Evolutionary conservation across 768 basidiomycete species (phyloP), one percentile per base, ranked within the genome.

Genomic region (Boletellus ananas): DNA sequence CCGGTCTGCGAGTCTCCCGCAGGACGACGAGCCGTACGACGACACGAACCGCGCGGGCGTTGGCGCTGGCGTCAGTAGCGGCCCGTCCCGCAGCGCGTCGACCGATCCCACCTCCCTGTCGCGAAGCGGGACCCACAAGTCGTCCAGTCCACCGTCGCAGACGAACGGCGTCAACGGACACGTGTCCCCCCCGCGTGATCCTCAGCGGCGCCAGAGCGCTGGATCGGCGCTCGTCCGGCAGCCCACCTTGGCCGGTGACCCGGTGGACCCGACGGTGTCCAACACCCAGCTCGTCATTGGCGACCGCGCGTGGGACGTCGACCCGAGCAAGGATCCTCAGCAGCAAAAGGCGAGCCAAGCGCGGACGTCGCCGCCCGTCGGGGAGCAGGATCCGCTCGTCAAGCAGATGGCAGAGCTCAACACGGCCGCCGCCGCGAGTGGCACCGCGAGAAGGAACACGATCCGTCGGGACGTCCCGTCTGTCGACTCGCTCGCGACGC

Each of bases 301-400:
- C 2, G 70, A 72, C 29, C 79, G 79, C 43, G 74, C 84, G 1
- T 90, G 85, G 66, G 78, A 74, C 39, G 87, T 85, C 9, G 84
- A 89, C 65, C 75, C 78, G 16, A 72, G 63, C 42, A 78, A 74
- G 57, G 84, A 87, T 57, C 87, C 86, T n/a, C 85, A 85, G 56
- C 68, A 67, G 38, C 71, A 70, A 42, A 52, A 36, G 49, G 1
- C 51, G 1, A 34, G 13, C 31, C 62, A 47, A 34, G 25, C 50
- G 10, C 58, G 62, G 13, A 60, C 57, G 21, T 68, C 65, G 27
- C 58, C 67, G 10, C 59, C 70, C 46, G 72, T 80, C 7, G 69
- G 67, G 0, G 68, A 70, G 36, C 72, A 73, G 37, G 87, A 89
- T 60, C 87, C 86, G 1, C 67, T 89, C 21, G 80, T 81, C 23